Evolutionary conservation across 768 basidiomycete genomes (phyloP).

Genomic region (Crucibulum laeve): DNA sequence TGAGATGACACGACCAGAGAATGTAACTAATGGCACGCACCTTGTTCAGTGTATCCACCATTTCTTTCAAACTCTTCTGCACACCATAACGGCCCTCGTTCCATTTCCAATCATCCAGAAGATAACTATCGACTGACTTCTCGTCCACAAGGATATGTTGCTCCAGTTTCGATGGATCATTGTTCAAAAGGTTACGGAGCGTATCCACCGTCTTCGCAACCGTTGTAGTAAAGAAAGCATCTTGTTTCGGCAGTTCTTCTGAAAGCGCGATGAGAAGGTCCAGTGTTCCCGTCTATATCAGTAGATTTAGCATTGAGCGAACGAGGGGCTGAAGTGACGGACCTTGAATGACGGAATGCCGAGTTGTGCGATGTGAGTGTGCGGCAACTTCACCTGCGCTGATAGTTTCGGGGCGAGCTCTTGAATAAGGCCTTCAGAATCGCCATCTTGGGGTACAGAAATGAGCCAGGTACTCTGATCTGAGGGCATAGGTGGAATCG

Average conservation of each 20-base stretch:
- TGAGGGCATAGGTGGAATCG: conserved; percentile 74
- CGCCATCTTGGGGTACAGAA: conserved; percentile 81
- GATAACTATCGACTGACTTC: conserved; percentile 69
- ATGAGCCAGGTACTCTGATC: conserved; percentile 96
- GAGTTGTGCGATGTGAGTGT: conserved; percentile 57
- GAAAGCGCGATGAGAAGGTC: conserved; percentile 85
- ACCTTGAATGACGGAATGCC: conserved; percentile 91
- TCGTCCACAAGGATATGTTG: conserved; percentile 84
- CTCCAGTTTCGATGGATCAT: conserved; percentile 70
- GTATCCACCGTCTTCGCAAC: conserved; percentile 95
- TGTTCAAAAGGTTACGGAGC: conserved; percentile 84
- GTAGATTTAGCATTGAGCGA: background rate
- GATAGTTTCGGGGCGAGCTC: conserved; percentile 62
- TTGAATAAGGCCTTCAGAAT: conserved; percentile 69
- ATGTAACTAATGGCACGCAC: conserved; percentile 32
- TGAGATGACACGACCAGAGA: conserved; percentile 2
- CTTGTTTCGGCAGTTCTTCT: conserved; percentile 91
- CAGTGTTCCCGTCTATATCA: conserved; percentile 85
- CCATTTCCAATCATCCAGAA: conserved; percentile 87
- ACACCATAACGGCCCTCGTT: conserved; percentile 88
- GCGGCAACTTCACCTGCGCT: conserved; percentile 45
- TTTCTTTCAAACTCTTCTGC: conserved; percentile 76
- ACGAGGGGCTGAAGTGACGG: conserved; percentile 9
- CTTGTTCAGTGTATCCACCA: conserved; percentile 83
- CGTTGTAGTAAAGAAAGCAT: conserved; percentile 77